phyloP scores from a whole-genome alignment of 306 rosid genomes.

The Ammopiptanthus mongolicus region DNA sequence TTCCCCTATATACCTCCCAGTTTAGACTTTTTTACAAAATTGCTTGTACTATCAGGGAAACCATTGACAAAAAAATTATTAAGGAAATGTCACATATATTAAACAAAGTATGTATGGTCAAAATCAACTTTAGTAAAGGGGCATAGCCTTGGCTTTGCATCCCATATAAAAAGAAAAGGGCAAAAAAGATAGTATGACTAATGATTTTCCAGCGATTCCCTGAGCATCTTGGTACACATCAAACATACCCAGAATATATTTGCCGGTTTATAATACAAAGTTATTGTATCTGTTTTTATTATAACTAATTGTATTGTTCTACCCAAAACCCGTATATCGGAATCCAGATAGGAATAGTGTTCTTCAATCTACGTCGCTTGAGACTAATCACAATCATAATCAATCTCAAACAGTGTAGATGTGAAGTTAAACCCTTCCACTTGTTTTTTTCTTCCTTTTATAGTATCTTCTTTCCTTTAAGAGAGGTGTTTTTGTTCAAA shows the following conservation, averaged over 20 bases:
- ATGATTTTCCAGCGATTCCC: constrained; percentile 32
- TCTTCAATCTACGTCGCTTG: no score
- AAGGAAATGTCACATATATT: neutral
- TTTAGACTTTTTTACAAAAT: constrained; percentile 5
- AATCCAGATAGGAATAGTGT: no score
- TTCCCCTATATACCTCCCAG: constrained; percentile 26
- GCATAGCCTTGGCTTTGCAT: constrained; percentile 36
- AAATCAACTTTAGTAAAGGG: constrained; percentile 45
- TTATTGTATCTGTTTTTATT: constrained; percentile 25
- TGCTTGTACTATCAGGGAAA: constrained; percentile 17
- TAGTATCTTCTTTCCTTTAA: no score
- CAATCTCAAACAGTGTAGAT: no score
- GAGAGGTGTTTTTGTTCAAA: no score
- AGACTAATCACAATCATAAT: no score
- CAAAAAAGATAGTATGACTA: constrained; percentile 25
- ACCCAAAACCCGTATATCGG: no score
- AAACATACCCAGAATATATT: constrained; percentile 34
- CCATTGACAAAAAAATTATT: neutral
- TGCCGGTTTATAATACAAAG: constrained; percentile 16
- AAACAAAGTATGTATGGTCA: constrained; percentile 31
- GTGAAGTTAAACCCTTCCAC: no score
- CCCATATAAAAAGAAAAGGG: constrained; percentile 20
- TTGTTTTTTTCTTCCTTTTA: no score
- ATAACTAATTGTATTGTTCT: no score
- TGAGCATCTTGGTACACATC: constrained; percentile 48